These are phyloP conservation scores for Scheffersomyces cryptocercus DNA, from an alignment of 1,139 yeast species.

Conservation along the genomic window DNA sequence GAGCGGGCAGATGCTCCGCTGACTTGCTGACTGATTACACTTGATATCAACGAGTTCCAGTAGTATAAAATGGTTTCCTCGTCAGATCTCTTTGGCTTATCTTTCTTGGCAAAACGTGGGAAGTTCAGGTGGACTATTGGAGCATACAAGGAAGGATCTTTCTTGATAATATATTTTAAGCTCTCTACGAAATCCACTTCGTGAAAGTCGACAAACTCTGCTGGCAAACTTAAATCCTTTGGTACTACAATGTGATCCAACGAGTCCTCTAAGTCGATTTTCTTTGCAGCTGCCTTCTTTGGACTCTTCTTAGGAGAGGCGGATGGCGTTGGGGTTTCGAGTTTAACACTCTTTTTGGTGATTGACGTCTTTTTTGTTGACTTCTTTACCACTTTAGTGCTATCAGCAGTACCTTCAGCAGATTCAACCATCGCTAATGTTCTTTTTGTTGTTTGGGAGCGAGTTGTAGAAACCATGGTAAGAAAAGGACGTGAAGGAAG, in stretches of 20 bases:
- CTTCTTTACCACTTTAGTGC: no score
- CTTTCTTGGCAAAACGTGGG: conserved; percentile 21
- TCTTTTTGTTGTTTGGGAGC: no score
- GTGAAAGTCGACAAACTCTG: conserved; percentile 41
- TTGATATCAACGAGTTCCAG: conserved; percentile 41
- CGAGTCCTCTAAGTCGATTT: conserved; percentile 27
- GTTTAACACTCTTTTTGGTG: no score
- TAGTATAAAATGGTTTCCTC: conserved; percentile 18
- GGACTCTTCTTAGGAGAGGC: neutral
- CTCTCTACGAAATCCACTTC: conserved; percentile 46
- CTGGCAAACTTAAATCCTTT: conserved; percentile 35
- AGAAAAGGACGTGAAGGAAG: no score
- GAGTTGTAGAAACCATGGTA: no score
- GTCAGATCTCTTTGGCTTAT: conserved; percentile 9
- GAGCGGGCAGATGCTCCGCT: conserved; percentile 81
- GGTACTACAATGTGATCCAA: conserved; percentile 29
- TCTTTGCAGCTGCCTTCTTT: conserved; percentile 4
- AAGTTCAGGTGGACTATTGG: conserved; percentile 33
- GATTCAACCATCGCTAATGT: no score
- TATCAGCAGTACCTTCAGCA: no score
- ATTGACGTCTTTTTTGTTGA: no score
- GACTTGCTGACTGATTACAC: conserved; percentile 77
- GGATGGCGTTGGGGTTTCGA: neutral
- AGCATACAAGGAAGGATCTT: conserved; percentile 46
- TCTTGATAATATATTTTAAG: conserved; percentile 34